Evolutionary conservation across 2,329 filamentous ascomycete genomes (phyloP), one percentile per base, ranked within the genome.

Genomic region (Paradendryphiella salina): DNA sequence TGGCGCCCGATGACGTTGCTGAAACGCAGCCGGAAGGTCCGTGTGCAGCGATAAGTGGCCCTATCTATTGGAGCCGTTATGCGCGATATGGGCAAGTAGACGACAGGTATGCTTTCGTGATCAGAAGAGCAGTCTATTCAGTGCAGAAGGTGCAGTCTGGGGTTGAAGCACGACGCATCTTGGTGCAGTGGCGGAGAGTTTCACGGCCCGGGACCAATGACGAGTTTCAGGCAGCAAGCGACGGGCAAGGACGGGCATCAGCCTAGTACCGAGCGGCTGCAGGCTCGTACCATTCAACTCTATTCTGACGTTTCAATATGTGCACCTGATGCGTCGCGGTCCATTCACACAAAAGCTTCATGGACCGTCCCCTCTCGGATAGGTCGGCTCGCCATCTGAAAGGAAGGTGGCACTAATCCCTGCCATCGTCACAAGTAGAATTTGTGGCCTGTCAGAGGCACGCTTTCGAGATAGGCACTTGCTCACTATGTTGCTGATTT

Each of bases 1-100:
- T 55, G 31, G 59, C 39, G 39, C 43, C 43, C 61, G 53, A 69
- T 69, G 66, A 69, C 64, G 68, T 68, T 50, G 48, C 41, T 50
- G 53, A 56, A 59, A 58, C 61, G 66, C 63, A 56, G 53, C 35
- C 36, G 43, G 35, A 34, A 32, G 59, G 54, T 52, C 63, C 47
- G 56, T 60, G 59, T 58, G 57, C 48, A 15, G 55, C 47, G 47
- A 50, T 48, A 39, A 54, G 28, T 56, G 50, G 40, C 20, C 56
- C 44, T 42, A 35, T 56, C 47, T 44, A 33, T 47, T 23, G 45
- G 40, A 40, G 36, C 31, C 36, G 35, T 35, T 17, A 18, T 35
- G 49, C 43, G 37, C 36, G 21, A 52, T 28, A 11, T 42, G 51
- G 14, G 17, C 50, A 35, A 38, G 42, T 37, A 31, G 32, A 20